Conservation (phyloP, 2,329 filamentous ascomycete genomes). For the Aureobasidium mangrovei region DNA sequence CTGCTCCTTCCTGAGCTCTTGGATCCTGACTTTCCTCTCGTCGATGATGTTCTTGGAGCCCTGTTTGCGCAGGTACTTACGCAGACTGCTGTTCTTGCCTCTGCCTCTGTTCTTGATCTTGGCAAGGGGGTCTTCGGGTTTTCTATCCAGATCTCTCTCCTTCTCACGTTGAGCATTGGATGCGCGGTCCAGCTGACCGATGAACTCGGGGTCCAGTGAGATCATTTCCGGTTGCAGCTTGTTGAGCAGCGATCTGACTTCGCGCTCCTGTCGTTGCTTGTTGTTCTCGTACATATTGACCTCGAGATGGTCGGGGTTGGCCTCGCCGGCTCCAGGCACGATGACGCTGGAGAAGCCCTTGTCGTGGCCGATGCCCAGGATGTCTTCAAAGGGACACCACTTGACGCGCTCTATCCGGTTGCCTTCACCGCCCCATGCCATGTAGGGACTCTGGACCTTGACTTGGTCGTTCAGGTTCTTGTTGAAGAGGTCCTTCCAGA, state of each 20-base stretch:
- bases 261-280: slow-evolving; percentile 85
- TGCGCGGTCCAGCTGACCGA: slow-evolving; percentile 77
- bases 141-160: slow-evolving; percentile 71
- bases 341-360: slow-evolving; percentile 83
- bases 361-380: slow-evolving; percentile 77
- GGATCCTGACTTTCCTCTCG: slow-evolving; percentile 79
- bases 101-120: slow-evolving; percentile 66
- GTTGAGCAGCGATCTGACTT: slow-evolving; percentile 83
- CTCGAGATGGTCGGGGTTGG: slow-evolving; percentile 92
- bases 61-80: slow-evolving; percentile 86
- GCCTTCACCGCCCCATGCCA: slow-evolving; percentile 85
- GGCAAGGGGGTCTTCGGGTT: slow-evolving; percentile 45
- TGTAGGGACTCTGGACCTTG: slow-evolving; percentile 81
- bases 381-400: slow-evolving; percentile 94
- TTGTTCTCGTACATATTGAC: slow-evolving; percentile 89
- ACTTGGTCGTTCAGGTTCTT: slow-evolving; percentile 58
- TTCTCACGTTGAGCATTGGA: slow-evolving; percentile 67
- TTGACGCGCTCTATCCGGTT: slow-evolving; percentile 68
- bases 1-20: slow-evolving; percentile 65
- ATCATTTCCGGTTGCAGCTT: slow-evolving; percentile 98
- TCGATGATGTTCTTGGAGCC: slow-evolving; percentile 90
- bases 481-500: slow-evolving; percentile 86
- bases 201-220: slow-evolving; percentile 80
- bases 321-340: slow-evolving; percentile 88
- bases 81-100: slow-evolving; percentile 81